Evolutionary conservation across 768 basidiomycete species (phyloP).

Genomic region (Phanerochaete carnosa): DNA sequence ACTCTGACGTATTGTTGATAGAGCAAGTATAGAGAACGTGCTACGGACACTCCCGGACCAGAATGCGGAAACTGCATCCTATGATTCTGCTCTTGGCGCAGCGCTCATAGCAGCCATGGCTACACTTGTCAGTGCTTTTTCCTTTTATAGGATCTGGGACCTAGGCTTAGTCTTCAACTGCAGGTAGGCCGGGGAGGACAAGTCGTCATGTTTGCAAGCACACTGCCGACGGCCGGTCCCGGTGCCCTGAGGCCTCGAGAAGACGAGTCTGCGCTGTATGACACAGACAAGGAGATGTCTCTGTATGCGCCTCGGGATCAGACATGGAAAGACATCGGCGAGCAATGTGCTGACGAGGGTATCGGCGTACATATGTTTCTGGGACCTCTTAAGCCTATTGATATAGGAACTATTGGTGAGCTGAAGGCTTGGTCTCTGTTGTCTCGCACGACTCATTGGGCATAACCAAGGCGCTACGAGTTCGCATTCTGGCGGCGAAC

Average conservation of each 20-base stretch:
- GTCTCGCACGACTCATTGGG: slow-evolving; percentile 4
- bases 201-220: slow-evolving; percentile 65
- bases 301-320: slow-evolving; percentile 79
- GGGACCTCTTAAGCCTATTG: slow-evolving; percentile 74
- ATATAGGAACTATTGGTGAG: slow-evolving; percentile 83
- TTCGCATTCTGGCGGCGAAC: slow-evolving; percentile 80
- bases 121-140: slow-evolving; percentile 32
- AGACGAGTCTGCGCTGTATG: slow-evolving; percentile 66
- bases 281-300: slow-evolving; percentile 81
- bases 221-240: slow-evolving; percentile 65
- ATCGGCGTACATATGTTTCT: slow-evolving; percentile 90
- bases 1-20: slow-evolving; percentile 25
- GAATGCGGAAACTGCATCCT: slow-evolving; percentile 44
- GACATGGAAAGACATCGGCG: slow-evolving; percentile 78
- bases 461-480: slow-evolving; percentile 56
- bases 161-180: slow-evolving; percentile 15
- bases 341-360: slow-evolving; percentile 86
- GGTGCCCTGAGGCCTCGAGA: slow-evolving; percentile 60
- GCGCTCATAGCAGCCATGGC: slow-evolving; percentile 70
- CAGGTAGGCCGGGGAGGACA: slow-evolving; percentile 75
- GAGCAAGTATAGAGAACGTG: slow-evolving; percentile 61
- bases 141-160: slow-evolving; percentile 8
- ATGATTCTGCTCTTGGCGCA: slow-evolving; percentile 73
- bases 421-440: neutral
- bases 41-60: slow-evolving; percentile 63